Evolutionary conservation across 1,284 basidiomycete species (phyloP).

Genomic region (Trametes hirsuta): DNA sequence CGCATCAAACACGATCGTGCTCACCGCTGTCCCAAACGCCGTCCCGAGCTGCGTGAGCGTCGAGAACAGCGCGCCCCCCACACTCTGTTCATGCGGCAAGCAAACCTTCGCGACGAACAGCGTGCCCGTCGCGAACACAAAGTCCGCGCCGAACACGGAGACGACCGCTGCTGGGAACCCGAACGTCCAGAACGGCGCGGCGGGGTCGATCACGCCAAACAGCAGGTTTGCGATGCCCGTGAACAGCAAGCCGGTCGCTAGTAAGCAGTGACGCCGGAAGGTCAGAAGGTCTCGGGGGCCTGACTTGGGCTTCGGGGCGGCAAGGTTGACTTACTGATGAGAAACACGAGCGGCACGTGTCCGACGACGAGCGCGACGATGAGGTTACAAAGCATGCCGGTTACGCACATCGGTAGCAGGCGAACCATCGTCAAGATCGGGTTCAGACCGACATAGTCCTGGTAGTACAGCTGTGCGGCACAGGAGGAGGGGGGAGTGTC

Average conservation of each 20-base stretch:
- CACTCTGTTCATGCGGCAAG: constrained; percentile 74
- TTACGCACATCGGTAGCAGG: constrained; percentile 77
- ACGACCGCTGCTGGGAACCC: constrained; percentile 80
- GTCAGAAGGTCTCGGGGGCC: neutral
- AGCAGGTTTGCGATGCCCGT: constrained; percentile 70
- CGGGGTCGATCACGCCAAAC: constrained; percentile 70
- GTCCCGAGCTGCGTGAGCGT: constrained; percentile 81
- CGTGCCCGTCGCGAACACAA: constrained; percentile 76
- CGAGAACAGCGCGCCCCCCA: constrained; percentile 78
- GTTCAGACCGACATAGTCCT: constrained; percentile 56
- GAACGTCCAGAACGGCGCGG: constrained; percentile 75
- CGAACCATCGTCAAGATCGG: constrained; percentile 77
- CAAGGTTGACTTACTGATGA: constrained; percentile 50
- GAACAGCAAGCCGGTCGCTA: constrained; percentile 59
- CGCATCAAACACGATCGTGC: constrained; percentile 72
- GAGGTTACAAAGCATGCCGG: constrained; percentile 71
- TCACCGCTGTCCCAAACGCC: constrained; percentile 74
- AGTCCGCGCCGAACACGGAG: constrained; percentile 78
- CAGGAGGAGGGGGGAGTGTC: too few species aligned
- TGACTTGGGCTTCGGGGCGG: too few species aligned
- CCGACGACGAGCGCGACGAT: constrained; percentile 66
- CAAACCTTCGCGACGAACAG: constrained; percentile 77
- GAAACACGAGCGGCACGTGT: constrained; percentile 54
- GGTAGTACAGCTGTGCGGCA: constrained; percentile 61
- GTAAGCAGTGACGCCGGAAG: too few species aligned